phyloP scores from a whole-genome alignment of 495 filamentous ascomycete genomes.

The Tetracladium marchalianum region DNA sequence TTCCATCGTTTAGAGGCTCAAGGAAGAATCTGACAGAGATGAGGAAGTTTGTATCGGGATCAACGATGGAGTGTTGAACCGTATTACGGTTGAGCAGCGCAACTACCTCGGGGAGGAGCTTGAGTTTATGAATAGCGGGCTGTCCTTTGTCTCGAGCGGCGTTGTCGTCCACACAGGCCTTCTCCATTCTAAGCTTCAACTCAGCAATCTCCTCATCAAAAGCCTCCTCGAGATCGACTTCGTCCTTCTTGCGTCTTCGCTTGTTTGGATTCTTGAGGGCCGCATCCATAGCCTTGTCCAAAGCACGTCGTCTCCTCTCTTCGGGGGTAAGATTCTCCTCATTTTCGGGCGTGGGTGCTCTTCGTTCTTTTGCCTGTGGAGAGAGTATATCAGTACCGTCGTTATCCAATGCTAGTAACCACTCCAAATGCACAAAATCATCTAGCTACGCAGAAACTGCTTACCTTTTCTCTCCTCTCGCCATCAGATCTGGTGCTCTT shows the following conservation, averaged over 20 bases:
- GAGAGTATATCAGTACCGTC: not conserved
- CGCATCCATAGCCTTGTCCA: slow-evolving; percentile 80
- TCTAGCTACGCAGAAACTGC: slow-evolving; percentile 10
- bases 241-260: slow-evolving; percentile 76
- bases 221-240: slow-evolving; percentile 81
- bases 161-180: slow-evolving; percentile 80
- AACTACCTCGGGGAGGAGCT: slow-evolving; percentile 88
- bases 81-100: slow-evolving; percentile 80
- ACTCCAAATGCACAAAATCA: slow-evolving; percentile 22
- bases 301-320: slow-evolving; percentile 64
- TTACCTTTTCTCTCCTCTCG: slow-evolving; percentile 25
- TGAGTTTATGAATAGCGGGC: slow-evolving; percentile 85
- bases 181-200: slow-evolving; percentile 84
- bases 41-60: slow-evolving; percentile 90
- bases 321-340: slow-evolving; percentile 56
- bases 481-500: slow-evolving; percentile 30
- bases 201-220: slow-evolving; percentile 82
- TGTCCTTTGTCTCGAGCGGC: slow-evolving; percentile 62
- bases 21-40: slow-evolving; percentile 95
- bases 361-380: slow-evolving; percentile 30
- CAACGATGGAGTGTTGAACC: slow-evolving; percentile 69
- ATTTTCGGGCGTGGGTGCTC: slow-evolving; percentile 42
- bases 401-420: slow-evolving; percentile 21
- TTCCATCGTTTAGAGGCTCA: slow-evolving; percentile 86
- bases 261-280: slow-evolving; percentile 74